Evolutionary conservation across 2,329 filamentous ascomycete genomes (phyloP).

Genomic region (Fusarium sp.): DNA sequence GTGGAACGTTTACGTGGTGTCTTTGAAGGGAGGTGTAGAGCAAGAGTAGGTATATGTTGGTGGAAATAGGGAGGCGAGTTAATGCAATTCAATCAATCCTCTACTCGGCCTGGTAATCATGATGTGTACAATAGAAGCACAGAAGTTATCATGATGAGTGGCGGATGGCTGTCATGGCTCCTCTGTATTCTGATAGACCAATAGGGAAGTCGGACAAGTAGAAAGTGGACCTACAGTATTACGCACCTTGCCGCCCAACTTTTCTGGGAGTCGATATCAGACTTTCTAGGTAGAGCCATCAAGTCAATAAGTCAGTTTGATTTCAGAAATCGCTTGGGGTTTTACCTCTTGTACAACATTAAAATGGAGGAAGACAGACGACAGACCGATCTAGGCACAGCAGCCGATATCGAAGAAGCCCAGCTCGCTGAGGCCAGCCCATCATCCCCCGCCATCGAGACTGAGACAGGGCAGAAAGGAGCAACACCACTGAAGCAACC

Average conservation of each 20-base stretch:
- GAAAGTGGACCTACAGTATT: slow-evolving; percentile 40
- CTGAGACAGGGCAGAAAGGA: slow-evolving; percentile 44
- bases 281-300: not conserved
- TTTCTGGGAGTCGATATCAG: slow-evolving; percentile 20
- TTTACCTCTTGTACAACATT: not conserved
- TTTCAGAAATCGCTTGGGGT: not conserved
- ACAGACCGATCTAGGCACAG: slow-evolving; percentile 74
- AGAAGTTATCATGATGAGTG: slow-evolving; percentile 29
- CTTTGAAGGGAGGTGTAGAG: slow-evolving; percentile 30
- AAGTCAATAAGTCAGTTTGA: not conserved
- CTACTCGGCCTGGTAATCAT: slow-evolving; percentile 4
- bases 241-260: slow-evolving; percentile 36
- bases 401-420: slow-evolving; percentile 68
- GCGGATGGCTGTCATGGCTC: slow-evolving; percentile 21
- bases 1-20: slow-evolving; percentile 39
- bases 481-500: slow-evolving; percentile 71
- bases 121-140: slow-evolving; percentile 1
- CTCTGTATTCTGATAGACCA: slow-evolving; percentile 14
- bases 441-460: slow-evolving; percentile 27
- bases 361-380: slow-evolving; percentile 80
- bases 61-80: slow-evolving; percentile 47
- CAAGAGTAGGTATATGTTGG: slow-evolving; percentile 39
- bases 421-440: slow-evolving; percentile 48
- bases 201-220: slow-evolving; percentile 22
- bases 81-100: slow-evolving; percentile 45